A percentile compares a stretch with the other conserved stretches of the same genome.
Evolutionary conservation across 2,329 filamentous ascomycete species (phyloP).

Genomic region (Penicillium decumbens): DNA sequence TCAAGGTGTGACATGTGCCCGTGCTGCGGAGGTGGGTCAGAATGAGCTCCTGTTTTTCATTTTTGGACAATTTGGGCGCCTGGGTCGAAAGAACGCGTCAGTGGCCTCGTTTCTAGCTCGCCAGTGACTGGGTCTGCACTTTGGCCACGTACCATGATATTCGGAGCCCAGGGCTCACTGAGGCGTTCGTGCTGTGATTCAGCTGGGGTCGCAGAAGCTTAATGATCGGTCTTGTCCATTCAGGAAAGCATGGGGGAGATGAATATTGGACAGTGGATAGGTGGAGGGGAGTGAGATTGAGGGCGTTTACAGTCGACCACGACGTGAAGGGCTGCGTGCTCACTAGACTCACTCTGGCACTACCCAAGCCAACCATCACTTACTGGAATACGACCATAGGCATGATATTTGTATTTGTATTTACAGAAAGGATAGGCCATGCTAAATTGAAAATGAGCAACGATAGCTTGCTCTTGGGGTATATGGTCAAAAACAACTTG

Average conservation of each 20-base stretch:
- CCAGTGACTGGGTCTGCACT: background rate
- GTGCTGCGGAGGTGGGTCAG: constrained; percentile 57
- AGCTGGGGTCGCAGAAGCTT: background rate
- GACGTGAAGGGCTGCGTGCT: background rate
- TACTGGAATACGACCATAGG: background rate
- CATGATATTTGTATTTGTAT: no score
- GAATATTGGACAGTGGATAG: background rate
- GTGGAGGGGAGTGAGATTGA: background rate
- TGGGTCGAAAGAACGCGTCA: constrained; percentile 20
- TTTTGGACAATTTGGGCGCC: constrained; percentile 54
- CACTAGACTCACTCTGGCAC: background rate
- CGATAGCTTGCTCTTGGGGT: background rate
- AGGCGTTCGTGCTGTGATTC: background rate
- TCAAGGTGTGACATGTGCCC: constrained; percentile 59
- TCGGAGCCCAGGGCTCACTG: background rate
- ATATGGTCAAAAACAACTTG: background rate
- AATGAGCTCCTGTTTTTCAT: constrained; percentile 56
- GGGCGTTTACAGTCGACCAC: background rate
- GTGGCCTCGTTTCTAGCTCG: constrained; percentile 1
- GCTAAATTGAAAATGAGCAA: background rate
- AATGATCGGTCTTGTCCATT: background rate
- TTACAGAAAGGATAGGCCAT: background rate
- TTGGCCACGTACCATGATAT: background rate
- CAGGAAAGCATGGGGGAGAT: background rate
- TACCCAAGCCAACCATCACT: background rate